Base-by-base conservation (phyloP, 1,139 yeast genomes). In the Arxiozyma heterogenica region DNA sequence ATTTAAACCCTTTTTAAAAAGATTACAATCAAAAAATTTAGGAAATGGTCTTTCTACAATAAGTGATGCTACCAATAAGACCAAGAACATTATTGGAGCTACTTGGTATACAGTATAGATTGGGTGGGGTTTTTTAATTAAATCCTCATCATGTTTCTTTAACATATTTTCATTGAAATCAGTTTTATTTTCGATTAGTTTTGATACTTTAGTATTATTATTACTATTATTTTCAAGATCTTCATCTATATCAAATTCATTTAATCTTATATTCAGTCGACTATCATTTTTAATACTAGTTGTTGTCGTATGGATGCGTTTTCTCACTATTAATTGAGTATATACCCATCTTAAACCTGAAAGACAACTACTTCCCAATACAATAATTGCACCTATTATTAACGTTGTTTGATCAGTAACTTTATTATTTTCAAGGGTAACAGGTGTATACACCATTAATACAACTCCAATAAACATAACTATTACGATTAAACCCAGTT, bases 271-370 rank as follows among this genome's bases (percentile, higher is more conserved):
- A 51, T 42, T 49, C 51, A 34, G 15, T 34, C 41, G 30, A 47
- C 20, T 15, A 15, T 17, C 34, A 41, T 30, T 17, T 5, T 18
- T 27, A 30, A 6, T 43, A 1, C 20, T 8, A 15, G 21, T 11
- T 15, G 23, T 23, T 27, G n/a, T 22, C 41, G n/a, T 25, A 20
- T 49, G 44, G 4, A 57, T 51, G 15, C 51, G 53, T 21, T 55
- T 57, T 42, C 51, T 58, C 55, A 93, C 73, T 20, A 91, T 75
- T 34, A 93, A 69, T 67, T 93, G 98, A 3, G 98, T 90, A 60
- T 90, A 80, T 1, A 96, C 91, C 98, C 98, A 93, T 60, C 98
- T 78, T 53, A 93, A 73, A 1, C 98, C 98, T 23, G 95, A 85
- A 71, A 89, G 78, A 67, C 86, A 77, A 4, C 95, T 82, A 4